Base-by-base conservation (phyloP, 2,329 filamentous ascomycete species). In the Exserohilum turcica region DNA sequence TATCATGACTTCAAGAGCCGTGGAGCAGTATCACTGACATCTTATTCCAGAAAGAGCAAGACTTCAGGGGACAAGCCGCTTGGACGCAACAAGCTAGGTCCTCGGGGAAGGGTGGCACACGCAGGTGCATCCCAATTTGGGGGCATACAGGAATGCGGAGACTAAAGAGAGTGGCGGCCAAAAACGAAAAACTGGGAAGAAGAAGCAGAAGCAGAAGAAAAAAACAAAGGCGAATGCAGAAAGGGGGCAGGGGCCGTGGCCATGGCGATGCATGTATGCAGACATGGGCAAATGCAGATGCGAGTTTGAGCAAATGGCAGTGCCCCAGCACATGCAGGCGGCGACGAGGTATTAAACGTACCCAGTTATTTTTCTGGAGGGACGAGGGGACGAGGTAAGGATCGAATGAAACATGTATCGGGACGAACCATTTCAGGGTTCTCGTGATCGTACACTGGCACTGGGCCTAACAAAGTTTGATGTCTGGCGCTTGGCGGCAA, bases 381-480 rank as follows among this genome's bases (percentile, higher is more conserved):
- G 9, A n/a, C n/a, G 28, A 42, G 27, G 21, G 32, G 27, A 33
- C 21, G 5, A 24, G 10, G 8, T n/a, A n/a, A 37, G 21, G 31
- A 9, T 13, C 32, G 28, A 51, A 35, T 42, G 47, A 54, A 54
- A 51, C 47, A 24, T 28, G 36, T 42, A 42, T 33, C 45, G 47
- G 32, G 40, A 44, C 37, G 57, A 57, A 57, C 54, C 47, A 58
- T 56, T 40, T 33, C 48, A 61, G 56, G 50, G 54, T 52, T 51
- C 29, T 33, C 10, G 37, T 42, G 19, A 36, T n/a, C n/a, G n/a
- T n/a, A n/a, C n/a, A n/a, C n/a, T n/a, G n/a, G n/a, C n/a, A 24
- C 21, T 32, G 28, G 27, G 29, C 16, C 18, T 42, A 44, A 24
- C 36, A 21, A 21, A 28, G 31, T 42, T 46, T 54, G 12, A 46